Conservation (phyloP, 805 yeast species). For the Pichia occidentalis region DNA sequence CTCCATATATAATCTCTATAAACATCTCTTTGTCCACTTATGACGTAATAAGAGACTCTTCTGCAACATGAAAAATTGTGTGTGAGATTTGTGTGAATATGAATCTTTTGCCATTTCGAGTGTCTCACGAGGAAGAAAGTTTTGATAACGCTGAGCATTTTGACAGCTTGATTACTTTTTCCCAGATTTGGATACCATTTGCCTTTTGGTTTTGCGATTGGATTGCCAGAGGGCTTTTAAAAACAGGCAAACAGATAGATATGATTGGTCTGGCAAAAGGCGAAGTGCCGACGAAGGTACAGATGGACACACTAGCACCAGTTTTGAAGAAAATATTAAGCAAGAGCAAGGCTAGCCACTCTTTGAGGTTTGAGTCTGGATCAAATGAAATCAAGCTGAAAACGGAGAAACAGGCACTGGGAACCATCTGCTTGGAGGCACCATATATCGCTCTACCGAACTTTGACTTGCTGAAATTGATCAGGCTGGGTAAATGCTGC, state of each 20-base stretch:
- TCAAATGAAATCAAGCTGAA: constrained; percentile 6
- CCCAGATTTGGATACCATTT: constrained; percentile 95
- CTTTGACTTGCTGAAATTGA: constrained; percentile 22
- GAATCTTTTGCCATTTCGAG: too few relatives aligned
- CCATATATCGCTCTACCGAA: constrained; percentile 26
- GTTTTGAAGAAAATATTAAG: constrained; percentile 8
- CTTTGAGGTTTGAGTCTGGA: constrained; percentile 7
- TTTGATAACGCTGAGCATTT: too few relatives aligned
- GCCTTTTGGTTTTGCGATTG: neutral
- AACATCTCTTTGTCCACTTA: too few relatives aligned
- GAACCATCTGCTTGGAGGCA: constrained; percentile 25
- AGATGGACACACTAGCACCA: neutral
- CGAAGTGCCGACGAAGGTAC: neutral
- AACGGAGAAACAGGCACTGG: constrained; percentile 12
- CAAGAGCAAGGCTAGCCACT: constrained; percentile 10
- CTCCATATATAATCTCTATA: too few relatives aligned
- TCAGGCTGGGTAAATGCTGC: constrained; percentile 28
- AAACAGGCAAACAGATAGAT: too few relatives aligned
- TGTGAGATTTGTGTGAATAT: too few relatives aligned
- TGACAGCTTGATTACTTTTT: constrained; percentile 88
- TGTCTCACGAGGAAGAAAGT: too few relatives aligned
- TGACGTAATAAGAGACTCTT: too few relatives aligned
- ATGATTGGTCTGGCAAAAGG: too few relatives aligned
- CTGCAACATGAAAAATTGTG: too few relatives aligned
- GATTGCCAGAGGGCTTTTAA: neutral